Evolutionary conservation across 306 rosid species (phyloP), one percentile per base, ranked within the genome.

Genomic region (Glycine latifolia): DNA sequence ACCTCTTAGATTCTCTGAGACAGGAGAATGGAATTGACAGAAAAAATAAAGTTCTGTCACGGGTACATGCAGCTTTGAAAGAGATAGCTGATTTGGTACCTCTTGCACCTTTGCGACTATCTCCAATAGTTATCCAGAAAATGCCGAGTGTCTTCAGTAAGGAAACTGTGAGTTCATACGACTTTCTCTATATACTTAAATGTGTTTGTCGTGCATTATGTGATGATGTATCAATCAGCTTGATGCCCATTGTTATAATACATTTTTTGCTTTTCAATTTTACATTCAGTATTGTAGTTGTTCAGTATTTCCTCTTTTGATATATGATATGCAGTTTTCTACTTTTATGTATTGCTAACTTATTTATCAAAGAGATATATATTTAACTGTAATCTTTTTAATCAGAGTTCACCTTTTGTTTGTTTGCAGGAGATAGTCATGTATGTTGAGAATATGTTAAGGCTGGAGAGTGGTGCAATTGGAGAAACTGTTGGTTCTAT

Each of bases 391-490:
- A 31, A n/a, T 20, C 7, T 33, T 50, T 74, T 9, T 61, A 67
- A 71, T 71, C 41, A 9, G 13, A 46, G 49, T 61, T 47, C 71
- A n/a, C 63, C 69, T 71, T 67, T 53, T 10, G 61, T 68, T 67
- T 75, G 55, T 66, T 59, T 62, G 85, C 83, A 94, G 98, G 85
- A 79, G 86, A 82, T 89, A 73, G 89, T 89, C 46, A 59, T 87
- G 53, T 95, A 91, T 67, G 92, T 83, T 50, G 98, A 95, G 88
- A 93, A 95, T 90, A 95, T 93, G 99, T 81, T 95, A 65, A 92
- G 37, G 87, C 83, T 95, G 85, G 99, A 89, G 77, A 81, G 92
- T 78, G 91, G 98, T 50, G 73, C 81, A 65, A 75, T 93, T 84
- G 91, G 98, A 37, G 96, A 93, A 81, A 72, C 82, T 73, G 91